phyloP scores from a whole-genome alignment of 768 basidiomycete species.

The Lentinula aciculospora region DNA sequence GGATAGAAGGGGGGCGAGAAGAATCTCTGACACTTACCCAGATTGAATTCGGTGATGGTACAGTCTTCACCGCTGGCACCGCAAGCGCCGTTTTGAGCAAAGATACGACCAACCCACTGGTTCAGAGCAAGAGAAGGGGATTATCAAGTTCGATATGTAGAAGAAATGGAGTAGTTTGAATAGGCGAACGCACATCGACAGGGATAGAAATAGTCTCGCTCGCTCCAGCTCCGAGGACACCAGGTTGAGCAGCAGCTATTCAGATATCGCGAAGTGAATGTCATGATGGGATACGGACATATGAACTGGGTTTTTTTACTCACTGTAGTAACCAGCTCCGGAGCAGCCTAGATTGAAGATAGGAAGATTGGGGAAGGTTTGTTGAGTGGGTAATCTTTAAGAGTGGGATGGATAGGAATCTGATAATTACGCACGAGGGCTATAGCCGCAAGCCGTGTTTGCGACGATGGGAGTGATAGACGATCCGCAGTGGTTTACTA shows the following conservation, averaged over 20 bases:
- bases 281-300: conserved; percentile 22
- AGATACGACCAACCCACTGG: conserved; percentile 38
- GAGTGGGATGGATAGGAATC: conserved; percentile 15
- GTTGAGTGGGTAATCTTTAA: conserved; percentile 20
- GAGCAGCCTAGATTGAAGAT: conserved; percentile 15
- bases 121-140: no score
- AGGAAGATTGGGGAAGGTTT: conserved; percentile 23
- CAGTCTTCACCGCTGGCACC: conserved; percentile 33
- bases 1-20: no score
- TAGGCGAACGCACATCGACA: conserved; percentile 3
- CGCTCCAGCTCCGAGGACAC: conserved; percentile 18
- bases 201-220: conserved; percentile 22
- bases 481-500: conserved; percentile 27
- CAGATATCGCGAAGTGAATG: conserved; percentile 16
- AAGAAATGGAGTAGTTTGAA: not conserved
- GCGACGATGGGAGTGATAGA: conserved; percentile 28
- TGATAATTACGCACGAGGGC: conserved; percentile 19
- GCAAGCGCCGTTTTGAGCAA: conserved; percentile 30
- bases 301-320: not conserved
- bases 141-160: no score
- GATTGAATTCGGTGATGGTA: conserved; percentile 33
- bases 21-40: conserved; percentile 19
- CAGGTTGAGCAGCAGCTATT: conserved; percentile 25
- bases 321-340: conserved; percentile 6
- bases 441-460: conserved; percentile 34